Evolutionary conservation across 768 basidiomycete species (phyloP), one percentile per base, ranked within the genome.

Genomic region (Glaciozyma antarctica): DNA sequence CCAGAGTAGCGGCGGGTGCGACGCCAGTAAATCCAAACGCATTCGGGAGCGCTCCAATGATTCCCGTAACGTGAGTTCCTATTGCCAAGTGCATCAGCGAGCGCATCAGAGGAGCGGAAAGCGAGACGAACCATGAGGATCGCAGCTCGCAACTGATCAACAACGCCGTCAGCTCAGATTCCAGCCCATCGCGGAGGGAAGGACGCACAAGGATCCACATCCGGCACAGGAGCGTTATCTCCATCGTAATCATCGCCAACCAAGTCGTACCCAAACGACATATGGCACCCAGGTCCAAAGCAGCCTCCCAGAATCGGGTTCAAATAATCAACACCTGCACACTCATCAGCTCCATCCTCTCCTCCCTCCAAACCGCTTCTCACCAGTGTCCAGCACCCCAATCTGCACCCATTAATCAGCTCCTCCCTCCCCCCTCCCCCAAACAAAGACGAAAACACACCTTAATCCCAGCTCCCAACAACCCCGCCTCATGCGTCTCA

Each of bases 391-490:
- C 19, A 48, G 47, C 21, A 48, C 21, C 10, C 47, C 19, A 48
- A 48, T 24, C 47, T 48, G 47, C 21, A 52, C n/a, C 24, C n/a
- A n/a, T n/a, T n/a, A n/a, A 52, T 52, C 51, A 52, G 51, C 21
- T n/a, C 21, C 49, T 6, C 12, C n/a, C n/a, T n/a, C n/a, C n/a
- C n/a, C n/a, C n/a, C n/a, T n/a, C 24, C 49, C 12, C 24, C 49
- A 24, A 2, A 26, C 15, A 12, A 52, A 24, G 4, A 28, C 24
- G 9, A 28, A 28, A 28, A 28, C 16, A 52, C 32, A 56, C 54
- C 34, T 85, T 85, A 74, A 86, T 78, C 3, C 86, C 86, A 48
- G 80, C 80, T 17, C 87, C 86, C 32, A 79, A 78, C 71, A 84
- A 80, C 0, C 85, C 85, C 66, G 80, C 72, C 8, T 83, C 83